phyloP scores from a whole-genome alignment of 495 filamentous ascomycete genomes.

The Neurospora tetraspora region DNA sequence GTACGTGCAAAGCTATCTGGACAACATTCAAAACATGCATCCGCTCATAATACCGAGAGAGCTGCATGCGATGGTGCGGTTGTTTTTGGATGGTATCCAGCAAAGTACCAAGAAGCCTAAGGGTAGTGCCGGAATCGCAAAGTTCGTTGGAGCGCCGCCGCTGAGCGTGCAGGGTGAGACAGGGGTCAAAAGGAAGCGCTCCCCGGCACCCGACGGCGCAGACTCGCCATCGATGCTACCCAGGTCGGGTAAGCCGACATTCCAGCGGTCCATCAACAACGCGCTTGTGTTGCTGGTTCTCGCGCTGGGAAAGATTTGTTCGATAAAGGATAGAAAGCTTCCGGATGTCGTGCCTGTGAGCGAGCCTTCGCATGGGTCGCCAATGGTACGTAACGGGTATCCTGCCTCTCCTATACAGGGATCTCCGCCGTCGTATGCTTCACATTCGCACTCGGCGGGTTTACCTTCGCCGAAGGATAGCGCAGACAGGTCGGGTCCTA shows the following conservation, averaged over 20 bases:
- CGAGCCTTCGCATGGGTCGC: constrained; percentile 32
- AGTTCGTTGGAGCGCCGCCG: constrained; percentile 17
- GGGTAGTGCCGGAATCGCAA: constrained; percentile 11
- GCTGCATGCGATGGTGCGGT: constrained; percentile 39
- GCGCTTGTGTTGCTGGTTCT: constrained; percentile 74
- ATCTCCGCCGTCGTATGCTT: constrained; percentile 34
- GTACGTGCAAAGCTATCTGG: constrained; percentile 61
- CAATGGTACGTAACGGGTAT: constrained; percentile 37
- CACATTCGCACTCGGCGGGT: constrained; percentile 29
- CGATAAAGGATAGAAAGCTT: constrained; percentile 45
- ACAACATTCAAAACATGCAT: constrained; percentile 80
- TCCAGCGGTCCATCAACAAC: constrained; percentile 53
- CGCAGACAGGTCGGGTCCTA: constrained; percentile 26
- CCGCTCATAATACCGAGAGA: constrained; percentile 58
- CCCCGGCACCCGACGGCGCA: constrained; percentile 29
- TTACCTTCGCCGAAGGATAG: constrained; percentile 41
- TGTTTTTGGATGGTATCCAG: constrained; percentile 36
- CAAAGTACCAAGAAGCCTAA: constrained; percentile 14
- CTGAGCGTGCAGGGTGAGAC: constrained; percentile 20
- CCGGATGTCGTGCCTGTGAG: constrained; percentile 49
- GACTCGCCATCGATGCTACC: constrained; percentile 22
- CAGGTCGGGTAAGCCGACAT: constrained; percentile 30
- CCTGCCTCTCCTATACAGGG: constrained; percentile 35
- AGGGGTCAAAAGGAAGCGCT: constrained; percentile 50
- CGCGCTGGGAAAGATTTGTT: constrained; percentile 77